A percentile compares a stretch with the other conserved stretches of the same genome.
These are phyloP conservation scores for Flueggea neowawraea DNA, from an alignment of 441 rosid genomes.

Conservation along the genomic window DNA sequence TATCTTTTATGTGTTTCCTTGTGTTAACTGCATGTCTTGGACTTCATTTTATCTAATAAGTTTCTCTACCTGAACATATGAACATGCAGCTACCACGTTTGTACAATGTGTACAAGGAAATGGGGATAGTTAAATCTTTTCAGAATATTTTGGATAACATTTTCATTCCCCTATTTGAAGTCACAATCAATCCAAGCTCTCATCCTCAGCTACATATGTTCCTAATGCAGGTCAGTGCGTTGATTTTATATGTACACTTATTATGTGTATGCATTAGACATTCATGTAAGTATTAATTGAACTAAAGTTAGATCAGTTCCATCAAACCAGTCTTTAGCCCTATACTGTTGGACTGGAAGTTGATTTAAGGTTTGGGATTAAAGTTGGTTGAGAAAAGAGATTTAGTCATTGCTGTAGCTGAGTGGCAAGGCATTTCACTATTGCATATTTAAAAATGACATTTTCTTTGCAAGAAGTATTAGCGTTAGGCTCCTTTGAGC, in stretches of 20 bases:
- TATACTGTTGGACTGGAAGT: no score
- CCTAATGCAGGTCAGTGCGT: slow-evolving; percentile 42
- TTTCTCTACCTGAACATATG: neutral
- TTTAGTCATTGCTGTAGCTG: no score
- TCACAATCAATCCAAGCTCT: slow-evolving; percentile 62
- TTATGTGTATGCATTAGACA: neutral
- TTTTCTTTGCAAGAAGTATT: no score
- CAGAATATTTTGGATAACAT: slow-evolving; percentile 76
- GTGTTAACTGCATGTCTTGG: neutral
- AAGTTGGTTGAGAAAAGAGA: no score
- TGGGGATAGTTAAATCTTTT: slow-evolving; percentile 75
- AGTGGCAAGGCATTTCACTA: no score
- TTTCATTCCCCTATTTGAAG: slow-evolving; percentile 78
- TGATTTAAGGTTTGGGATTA: no score
- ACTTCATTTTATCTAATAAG: neutral
- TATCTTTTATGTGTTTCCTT: neutral
- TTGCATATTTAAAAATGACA: no score
- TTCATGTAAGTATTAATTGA: neutral
- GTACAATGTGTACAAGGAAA: slow-evolving; percentile 66
- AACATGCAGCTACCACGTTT: slow-evolving; percentile 63
- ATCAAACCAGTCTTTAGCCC: no score
- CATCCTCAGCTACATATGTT: slow-evolving; percentile 76
- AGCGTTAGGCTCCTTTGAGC: no score
- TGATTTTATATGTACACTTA: neutral
- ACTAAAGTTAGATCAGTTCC: neutral